Evolutionary conservation across 257 asterid species (phyloP).

Genomic region (Ehretia macrophylla): DNA sequence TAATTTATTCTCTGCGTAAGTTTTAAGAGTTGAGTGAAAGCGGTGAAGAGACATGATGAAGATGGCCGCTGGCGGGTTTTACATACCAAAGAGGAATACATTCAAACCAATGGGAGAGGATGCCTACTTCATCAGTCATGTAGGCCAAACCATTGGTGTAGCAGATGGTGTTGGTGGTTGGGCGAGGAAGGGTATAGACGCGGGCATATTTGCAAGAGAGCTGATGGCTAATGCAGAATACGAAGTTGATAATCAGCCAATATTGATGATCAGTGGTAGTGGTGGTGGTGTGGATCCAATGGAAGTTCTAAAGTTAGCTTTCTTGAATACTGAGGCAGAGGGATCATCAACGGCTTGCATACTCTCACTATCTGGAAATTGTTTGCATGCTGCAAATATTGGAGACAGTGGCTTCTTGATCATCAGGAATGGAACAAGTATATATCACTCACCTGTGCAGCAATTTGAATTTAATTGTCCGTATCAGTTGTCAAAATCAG

Average conservation of each 20-base stretch:
- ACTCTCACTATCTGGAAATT: slow-evolving; percentile 1
- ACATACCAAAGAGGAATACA: slow-evolving; percentile 8
- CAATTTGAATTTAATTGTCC: slow-evolving; percentile 13
- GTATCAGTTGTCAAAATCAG: neutral
- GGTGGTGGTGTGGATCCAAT: slow-evolving; percentile 7
- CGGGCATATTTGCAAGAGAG: slow-evolving; percentile 11
- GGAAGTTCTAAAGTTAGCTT: slow-evolving; percentile 8
- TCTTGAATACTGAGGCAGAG: neutral
- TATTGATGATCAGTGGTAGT: no score
- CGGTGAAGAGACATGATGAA: no score
- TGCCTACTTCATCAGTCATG: slow-evolving; percentile 13
- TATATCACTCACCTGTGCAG: slow-evolving; percentile 13
- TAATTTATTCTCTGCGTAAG: no score
- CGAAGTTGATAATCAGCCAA: slow-evolving; percentile 4
- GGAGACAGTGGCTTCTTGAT: slow-evolving; percentile 21
- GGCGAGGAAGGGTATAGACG: slow-evolving; percentile 11
- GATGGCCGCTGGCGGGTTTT: no score
- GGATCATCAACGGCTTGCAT: slow-evolving; percentile 21
- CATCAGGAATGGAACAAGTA: slow-evolving; percentile 6
- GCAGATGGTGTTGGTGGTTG: no score
- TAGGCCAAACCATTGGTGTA: slow-evolving; percentile 5
- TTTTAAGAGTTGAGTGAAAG: no score
- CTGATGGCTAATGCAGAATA: slow-evolving; percentile 5
- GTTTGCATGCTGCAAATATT: slow-evolving; percentile 11
- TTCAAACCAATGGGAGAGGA: slow-evolving; percentile 14